Evolutionary conservation across 345 rosid species (phyloP), one percentile per base, ranked within the genome.

Genomic region (Noccaea bulbosa): DNA sequence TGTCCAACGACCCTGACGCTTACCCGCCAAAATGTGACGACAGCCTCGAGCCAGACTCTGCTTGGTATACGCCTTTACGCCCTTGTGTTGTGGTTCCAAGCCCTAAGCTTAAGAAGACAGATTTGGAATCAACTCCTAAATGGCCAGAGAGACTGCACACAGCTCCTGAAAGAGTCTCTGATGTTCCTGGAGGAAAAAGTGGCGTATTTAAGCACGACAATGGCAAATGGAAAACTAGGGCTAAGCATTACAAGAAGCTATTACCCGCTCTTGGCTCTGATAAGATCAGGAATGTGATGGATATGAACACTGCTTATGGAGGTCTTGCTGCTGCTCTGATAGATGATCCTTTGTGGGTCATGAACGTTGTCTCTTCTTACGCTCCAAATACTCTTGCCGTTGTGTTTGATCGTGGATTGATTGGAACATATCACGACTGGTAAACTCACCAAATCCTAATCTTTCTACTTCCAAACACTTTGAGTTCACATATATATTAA

Each of bases 381-480:
- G 87, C 89, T 77, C 78, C 83, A 30, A 94, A 89, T 61, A 81
- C 99, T 3, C 92, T 94, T 53, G 82, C 96, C 5, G 89, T 89
- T 65, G 86, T 94, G 24, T 91, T 80, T 35, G 99, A 94, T 64
- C 91, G 99, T 33, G 99, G 99, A n/a, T 89, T 94, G 49, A 86
- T 94, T 11, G 99, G 99, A 79, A 81, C 96, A 12, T 89, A 83
- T 67, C 97, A 91, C 40, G 99, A 94, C 72, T 94, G 99, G 99
- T 88, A 87, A 79, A 11, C 5, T 20, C 8, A 37, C 12, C 32
- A 8, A 44, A 46, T 43, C 34, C 68, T 38, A 12, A 15, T 16
- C 24, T 27, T 62, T 38, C 68, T 33, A 52, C 51, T 33, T 55
- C 8, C 27, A 16, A 48, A 5, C 39, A 35, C 57, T 63, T 7